These are phyloP conservation scores for Agaricus sinodeliciosus DNA, from an alignment of 768 basidiomycete genomes.

Conservation along the genomic window DNA sequence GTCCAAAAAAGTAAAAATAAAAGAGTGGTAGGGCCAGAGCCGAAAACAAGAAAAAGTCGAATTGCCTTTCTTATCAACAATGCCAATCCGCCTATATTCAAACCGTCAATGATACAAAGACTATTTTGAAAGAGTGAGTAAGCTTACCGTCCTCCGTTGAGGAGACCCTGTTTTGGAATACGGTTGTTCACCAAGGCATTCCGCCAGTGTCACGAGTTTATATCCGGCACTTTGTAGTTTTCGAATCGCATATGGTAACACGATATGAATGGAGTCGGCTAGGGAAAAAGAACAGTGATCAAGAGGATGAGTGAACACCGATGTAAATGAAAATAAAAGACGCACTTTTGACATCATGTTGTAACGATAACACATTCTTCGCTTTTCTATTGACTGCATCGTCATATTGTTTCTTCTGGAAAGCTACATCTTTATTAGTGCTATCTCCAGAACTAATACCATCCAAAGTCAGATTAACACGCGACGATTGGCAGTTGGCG, in stretches of 20 bases:
- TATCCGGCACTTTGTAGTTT: constrained; percentile 11
- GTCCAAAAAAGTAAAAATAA: not conserved
- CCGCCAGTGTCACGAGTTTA: constrained; percentile 12
- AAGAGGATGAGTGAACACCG: not conserved
- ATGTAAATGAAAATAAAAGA: not conserved
- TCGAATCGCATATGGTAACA: constrained; percentile 12
- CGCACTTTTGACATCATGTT: constrained; percentile 13
- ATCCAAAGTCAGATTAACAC: not conserved
- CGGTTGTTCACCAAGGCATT: constrained; percentile 12
- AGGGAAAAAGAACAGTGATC: not conserved
- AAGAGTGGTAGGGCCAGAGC: too few species aligned
- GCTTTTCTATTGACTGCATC: not conserved
- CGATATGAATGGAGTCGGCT: constrained; percentile 2
- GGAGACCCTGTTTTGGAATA: constrained; percentile 17
- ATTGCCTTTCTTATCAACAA: not conserved
- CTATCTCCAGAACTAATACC: constrained; percentile 12
- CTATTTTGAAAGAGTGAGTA: not conserved
- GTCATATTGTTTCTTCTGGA: constrained; percentile 8
- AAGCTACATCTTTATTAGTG: not conserved
- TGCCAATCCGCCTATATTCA: constrained; percentile 6
- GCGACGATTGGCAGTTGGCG: not conserved
- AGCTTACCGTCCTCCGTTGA: constrained; percentile 22
- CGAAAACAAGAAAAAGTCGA: too few species aligned
- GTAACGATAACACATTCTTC: constrained; percentile 8
- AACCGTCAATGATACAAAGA: not conserved